A percentile compares a stretch with the other conserved stretches of the same genome.
Evolutionary conservation across 495 filamentous ascomycete genomes (phyloP).

Genomic region (Bryoglossum gracile): DNA sequence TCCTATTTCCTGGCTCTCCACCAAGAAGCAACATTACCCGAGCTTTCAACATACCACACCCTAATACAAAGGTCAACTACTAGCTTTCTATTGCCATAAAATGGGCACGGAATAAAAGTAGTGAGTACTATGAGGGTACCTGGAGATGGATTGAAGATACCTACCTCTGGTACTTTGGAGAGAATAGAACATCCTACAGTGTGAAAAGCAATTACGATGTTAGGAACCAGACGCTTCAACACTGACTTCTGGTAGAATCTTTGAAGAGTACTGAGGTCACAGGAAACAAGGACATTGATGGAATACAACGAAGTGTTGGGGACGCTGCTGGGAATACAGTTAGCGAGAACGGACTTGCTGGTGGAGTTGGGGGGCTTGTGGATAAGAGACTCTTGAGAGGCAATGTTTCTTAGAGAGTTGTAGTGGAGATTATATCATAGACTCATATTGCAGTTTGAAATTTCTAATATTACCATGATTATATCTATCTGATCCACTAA

Average conservation of each 20-base stretch:
- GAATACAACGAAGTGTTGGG: conserved; percentile 15
- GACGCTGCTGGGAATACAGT: conserved; percentile 16
- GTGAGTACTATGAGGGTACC: conserved; percentile 9
- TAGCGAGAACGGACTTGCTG: conserved; percentile 7
- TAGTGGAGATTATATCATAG: too few species aligned
- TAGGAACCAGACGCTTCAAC: background rate
- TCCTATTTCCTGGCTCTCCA: too few species aligned
- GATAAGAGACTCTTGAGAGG: conserved; percentile 21
- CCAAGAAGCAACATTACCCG: too few species aligned
- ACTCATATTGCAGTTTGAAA: background rate
- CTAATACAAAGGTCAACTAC: too few species aligned
- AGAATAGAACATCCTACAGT: conserved; percentile 22
- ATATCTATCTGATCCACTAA: background rate
- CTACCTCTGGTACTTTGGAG: conserved; percentile 23
- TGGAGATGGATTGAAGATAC: conserved; percentile 24
- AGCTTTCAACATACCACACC: too few species aligned
- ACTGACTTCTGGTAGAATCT: conserved; percentile 6
- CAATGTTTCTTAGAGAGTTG: too few species aligned
- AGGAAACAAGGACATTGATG: conserved; percentile 23
- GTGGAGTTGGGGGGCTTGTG: conserved; percentile 11
- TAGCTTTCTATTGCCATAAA: too few species aligned
- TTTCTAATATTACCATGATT: background rate
- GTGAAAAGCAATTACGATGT: conserved; percentile 14
- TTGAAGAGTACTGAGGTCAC: conserved; percentile 20
- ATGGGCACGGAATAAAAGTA: conserved; percentile 3